Evolutionary conservation across 2,329 filamentous ascomycete species (phyloP), one percentile per base, ranked within the genome.

Genomic region (Fusarium decemcellulare): DNA sequence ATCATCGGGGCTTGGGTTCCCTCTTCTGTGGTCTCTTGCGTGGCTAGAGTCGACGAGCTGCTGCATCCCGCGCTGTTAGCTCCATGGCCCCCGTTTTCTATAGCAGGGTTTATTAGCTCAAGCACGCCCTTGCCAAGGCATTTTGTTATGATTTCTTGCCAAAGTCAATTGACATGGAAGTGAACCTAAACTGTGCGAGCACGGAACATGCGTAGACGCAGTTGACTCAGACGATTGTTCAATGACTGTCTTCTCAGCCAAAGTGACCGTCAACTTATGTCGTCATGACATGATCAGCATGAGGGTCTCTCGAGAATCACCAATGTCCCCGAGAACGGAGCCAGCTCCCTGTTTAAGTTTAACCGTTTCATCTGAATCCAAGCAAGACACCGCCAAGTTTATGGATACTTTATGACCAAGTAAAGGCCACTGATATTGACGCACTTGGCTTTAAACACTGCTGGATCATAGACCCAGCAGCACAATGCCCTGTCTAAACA

Each of bases 401-500:
- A 51, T 12, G 6, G 15, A 36, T 15, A 14, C 15, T 34, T 37
- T 23, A 23, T 23, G 27, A 14, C 43, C 43, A 2, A 15, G 47
- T 6, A 42, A 16, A 23, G 16, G 29, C 27, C 36, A 16, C 16
- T 27, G n/a, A 46, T 29, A 34, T 47, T 23, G 18, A 51, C 34
- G 6, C 37, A 14, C 29, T 18, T 43, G 18, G 30, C 34, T 30
- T 18, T 8, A 47, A 42, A 15, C 43, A 57, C 8, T 10, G 11
- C 43, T 29, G 34, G n/a, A 16, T 8, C 14, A 54, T 8, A n/a
- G 54, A 32, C 61, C 52, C 53, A 55, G 40, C 29, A 63, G 42
- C 60, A 30, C 68, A 44, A 39, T 39, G 46, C 55, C 62, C 51
- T 39, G 50, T 70, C 68, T 67, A 71, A 71, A 68, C 66, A 70